These are phyloP conservation scores for Plicaturopsis crispa DNA, from an alignment of 768 basidiomycete genomes.

Conservation along the genomic window DNA sequence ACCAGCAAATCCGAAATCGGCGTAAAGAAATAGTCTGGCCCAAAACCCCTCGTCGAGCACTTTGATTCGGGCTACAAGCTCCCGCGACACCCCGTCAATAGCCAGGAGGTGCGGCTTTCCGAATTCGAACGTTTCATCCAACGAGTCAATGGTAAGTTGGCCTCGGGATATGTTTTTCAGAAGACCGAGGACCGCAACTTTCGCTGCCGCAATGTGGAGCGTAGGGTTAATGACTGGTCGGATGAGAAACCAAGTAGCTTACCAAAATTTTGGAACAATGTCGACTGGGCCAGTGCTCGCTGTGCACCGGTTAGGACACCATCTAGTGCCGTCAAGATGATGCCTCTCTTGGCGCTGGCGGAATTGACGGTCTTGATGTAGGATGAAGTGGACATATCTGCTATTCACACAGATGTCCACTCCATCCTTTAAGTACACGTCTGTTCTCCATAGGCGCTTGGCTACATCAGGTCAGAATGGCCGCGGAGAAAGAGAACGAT, in stretches of 20 bases:
- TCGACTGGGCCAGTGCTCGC: conserved; percentile 6
- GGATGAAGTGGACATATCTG: too few species aligned
- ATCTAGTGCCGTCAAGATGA: conserved; percentile 6
- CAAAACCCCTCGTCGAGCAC: too few species aligned
- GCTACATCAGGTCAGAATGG: too few species aligned
- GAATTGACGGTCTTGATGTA: conserved; percentile 12
- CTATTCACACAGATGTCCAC: too few species aligned
- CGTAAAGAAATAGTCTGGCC: too few species aligned
- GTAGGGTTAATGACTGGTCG: too few species aligned
- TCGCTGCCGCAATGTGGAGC: not conserved
- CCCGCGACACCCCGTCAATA: conserved; percentile 5
- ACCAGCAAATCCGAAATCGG: conserved; percentile 13
- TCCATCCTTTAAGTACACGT: too few species aligned
- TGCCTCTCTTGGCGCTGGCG: conserved; percentile 5
- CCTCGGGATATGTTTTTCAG: conserved; percentile 7
- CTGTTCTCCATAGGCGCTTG: too few species aligned
- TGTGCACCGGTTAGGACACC: conserved; percentile 7
- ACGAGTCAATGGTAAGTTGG: conserved; percentile 5
- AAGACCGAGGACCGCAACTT: conserved; percentile 8
- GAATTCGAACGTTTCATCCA: conserved; percentile 8
- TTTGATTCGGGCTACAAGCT: conserved; percentile 8
- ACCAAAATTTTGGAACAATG: conserved; percentile 5
- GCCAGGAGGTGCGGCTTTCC: conserved; percentile 7
- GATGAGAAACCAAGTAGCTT: not conserved
- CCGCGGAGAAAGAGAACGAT: too few species aligned